These are phyloP conservation scores for Xylariaceae sp. DNA, from an alignment of 2,329 filamentous ascomycete species.

Conservation along the genomic window DNA sequence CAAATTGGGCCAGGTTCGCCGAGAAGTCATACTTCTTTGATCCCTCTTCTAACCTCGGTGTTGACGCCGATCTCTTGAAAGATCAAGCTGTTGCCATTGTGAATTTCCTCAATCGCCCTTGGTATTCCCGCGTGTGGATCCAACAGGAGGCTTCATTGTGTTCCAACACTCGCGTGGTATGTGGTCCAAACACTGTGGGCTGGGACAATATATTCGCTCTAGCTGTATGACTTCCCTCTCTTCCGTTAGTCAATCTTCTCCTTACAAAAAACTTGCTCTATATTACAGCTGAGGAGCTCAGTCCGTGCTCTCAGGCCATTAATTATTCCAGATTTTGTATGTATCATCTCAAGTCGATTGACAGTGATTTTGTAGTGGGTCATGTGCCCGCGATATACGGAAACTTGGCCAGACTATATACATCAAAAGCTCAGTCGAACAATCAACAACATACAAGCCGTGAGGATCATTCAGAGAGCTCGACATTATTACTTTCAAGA, in stretches of 20 bases:
- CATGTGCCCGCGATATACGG: constrained; percentile 28
- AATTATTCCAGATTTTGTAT: too few species aligned
- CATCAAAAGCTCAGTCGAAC: constrained; percentile 16
- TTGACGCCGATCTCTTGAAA: constrained; percentile 4
- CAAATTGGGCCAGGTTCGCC: constrained; percentile 17
- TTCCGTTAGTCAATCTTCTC: not conserved
- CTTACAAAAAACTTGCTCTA: too few species aligned
- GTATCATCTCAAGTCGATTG: not conserved
- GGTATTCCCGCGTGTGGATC: constrained; percentile 36
- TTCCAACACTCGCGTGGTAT: constrained; percentile 21
- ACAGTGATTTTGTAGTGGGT: constrained; percentile 23
- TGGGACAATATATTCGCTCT: constrained; percentile 35
- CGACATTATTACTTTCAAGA: constrained; percentile 24
- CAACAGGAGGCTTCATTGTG: constrained; percentile 34
- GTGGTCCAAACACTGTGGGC: constrained; percentile 21
- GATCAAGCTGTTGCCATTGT: constrained; percentile 26
- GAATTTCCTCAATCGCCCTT: constrained; percentile 32
- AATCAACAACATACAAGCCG: constrained; percentile 30
- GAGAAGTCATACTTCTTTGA: constrained; percentile 36
- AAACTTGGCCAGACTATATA: constrained; percentile 30
- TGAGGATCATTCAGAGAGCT: constrained; percentile 30
- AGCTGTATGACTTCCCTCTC: constrained; percentile 19
- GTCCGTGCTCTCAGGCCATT: too few species aligned
- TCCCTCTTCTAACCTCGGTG: not conserved
- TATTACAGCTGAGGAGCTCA: too few species aligned